Percentiles rank a stretch among this genome's conserved stretches.
These are phyloP conservation scores for Rhododendron molle DNA, from an alignment of 148 eudicot species.

Conservation along the genomic window DNA sequence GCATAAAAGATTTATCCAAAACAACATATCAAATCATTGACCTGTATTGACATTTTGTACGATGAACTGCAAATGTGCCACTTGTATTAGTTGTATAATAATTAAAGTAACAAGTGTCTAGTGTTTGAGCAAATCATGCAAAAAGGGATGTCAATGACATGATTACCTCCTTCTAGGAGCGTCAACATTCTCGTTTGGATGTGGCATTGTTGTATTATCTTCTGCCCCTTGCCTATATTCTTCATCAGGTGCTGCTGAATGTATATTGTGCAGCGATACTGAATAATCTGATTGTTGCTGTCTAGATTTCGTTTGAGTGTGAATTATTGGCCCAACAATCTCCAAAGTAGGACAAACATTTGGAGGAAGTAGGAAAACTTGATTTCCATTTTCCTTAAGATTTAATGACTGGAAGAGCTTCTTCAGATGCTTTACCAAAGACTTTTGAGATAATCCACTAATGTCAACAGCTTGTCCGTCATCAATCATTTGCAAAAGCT, in stretches of 20 bases:
- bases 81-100: background rate
- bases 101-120: background rate
- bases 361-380: conserved; percentile 66
- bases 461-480: conserved; percentile 96
- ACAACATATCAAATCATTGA: background rate
- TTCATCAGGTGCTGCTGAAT: conserved; percentile 24
- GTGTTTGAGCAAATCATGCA: conserved; percentile 3
- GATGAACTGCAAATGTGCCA: background rate
- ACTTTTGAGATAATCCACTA: conserved; percentile 76
- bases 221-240: conserved; percentile 24
- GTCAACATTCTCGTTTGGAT: conserved; percentile 35
- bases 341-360: conserved; percentile 69
- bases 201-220: conserved; percentile 19
- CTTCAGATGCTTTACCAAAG: conserved; percentile 65
- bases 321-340: conserved; percentile 62
- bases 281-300: conserved; percentile 27
- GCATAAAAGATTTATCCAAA: background rate
- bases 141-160: background rate
- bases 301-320: conserved; percentile 22
- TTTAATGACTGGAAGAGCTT: conserved; percentile 70
- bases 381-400: conserved; percentile 68
- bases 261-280: conserved; percentile 15
- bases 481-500: conserved; percentile 90
- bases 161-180: conserved; percentile 66
- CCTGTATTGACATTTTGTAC: background rate